Conservation (phyloP, 2,329 filamentous ascomycete genomes). For the Didymella segeticola region DNA sequence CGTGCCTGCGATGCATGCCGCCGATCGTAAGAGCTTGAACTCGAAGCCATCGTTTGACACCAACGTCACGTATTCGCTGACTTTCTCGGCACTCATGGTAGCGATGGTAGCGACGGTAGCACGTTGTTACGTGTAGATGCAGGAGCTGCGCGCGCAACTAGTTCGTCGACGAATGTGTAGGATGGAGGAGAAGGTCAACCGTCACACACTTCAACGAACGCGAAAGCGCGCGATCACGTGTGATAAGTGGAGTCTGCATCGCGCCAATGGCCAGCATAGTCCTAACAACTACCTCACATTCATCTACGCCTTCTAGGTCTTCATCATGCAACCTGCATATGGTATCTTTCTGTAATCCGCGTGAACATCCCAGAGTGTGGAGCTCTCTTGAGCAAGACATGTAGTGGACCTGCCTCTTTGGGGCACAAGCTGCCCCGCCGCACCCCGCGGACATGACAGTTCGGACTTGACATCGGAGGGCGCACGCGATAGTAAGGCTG, state of each 20-base stretch:
- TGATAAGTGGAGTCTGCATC: too few relatives aligned
- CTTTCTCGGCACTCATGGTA: constrained; percentile 31
- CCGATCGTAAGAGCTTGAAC: constrained; percentile 75
- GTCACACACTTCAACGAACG: neutral
- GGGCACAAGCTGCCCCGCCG: constrained; percentile 11
- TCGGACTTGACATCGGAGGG: constrained; percentile 11
- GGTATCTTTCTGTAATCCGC: neutral
- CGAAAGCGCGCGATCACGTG: constrained; percentile 13
- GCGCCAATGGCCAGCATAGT: neutral
- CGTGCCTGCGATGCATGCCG: constrained; percentile 71
- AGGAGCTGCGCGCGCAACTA: too few relatives aligned
- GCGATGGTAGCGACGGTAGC: too few relatives aligned
- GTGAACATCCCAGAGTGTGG: neutral
- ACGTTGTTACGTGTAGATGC: neutral
- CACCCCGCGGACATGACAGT: constrained; percentile 10
- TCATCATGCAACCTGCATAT: neutral
- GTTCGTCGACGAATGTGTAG: neutral
- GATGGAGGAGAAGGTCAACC: neutral
- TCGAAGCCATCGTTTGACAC: constrained; percentile 78
- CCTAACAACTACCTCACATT: neutral
- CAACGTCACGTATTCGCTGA: constrained; percentile 76
- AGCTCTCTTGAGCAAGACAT: neutral
- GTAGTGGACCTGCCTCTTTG: constrained; percentile 15
- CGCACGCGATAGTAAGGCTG: constrained; percentile 2
- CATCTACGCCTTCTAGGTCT: neutral